Conservation (phyloP, 768 basidiomycete species). For the Lactifluus piperatus region DNA sequence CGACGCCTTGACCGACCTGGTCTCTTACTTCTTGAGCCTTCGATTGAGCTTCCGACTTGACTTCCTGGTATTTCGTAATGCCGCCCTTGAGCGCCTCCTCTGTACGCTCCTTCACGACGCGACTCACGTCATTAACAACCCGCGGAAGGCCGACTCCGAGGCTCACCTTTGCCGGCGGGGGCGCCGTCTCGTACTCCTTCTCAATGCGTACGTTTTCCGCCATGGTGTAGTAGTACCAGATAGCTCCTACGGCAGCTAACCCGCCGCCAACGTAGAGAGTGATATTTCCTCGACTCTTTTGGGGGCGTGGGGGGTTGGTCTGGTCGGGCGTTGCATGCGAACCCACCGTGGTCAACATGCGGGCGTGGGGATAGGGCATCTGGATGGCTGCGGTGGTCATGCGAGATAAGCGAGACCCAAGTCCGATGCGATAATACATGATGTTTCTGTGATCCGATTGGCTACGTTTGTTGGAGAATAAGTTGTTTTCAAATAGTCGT, state of each 20-base stretch:
- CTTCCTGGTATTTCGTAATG: slow-evolving; percentile 5
- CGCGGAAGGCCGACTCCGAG: background rate
- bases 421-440: too few species aligned
- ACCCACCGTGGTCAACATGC: slow-evolving; percentile 3
- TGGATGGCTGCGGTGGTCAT: too few species aligned
- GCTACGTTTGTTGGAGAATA: background rate
- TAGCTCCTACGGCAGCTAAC: slow-evolving; percentile 5
- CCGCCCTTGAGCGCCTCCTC: background rate
- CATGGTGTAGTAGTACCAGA: slow-evolving; percentile 14
- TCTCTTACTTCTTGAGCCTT: slow-evolving; percentile 1
- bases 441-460: background rate
- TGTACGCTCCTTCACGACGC: background rate
- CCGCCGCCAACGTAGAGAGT: slow-evolving; percentile 3
- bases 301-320: background rate
- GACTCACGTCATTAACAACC: background rate
- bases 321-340: too few species aligned
- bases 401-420: too few species aligned
- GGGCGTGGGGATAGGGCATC: background rate
- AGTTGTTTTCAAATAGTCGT: background rate
- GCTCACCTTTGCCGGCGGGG: background rate
- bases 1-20: background rate
- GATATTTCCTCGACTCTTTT: background rate
- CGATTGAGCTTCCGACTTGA: background rate
- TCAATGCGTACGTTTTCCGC: background rate
- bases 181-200: background rate